A percentile compares a stretch with the other conserved stretches of the same genome.
Conservation (phyloP, 495 filamentous ascomycete genomes). For the Poronia punctata region DNA sequence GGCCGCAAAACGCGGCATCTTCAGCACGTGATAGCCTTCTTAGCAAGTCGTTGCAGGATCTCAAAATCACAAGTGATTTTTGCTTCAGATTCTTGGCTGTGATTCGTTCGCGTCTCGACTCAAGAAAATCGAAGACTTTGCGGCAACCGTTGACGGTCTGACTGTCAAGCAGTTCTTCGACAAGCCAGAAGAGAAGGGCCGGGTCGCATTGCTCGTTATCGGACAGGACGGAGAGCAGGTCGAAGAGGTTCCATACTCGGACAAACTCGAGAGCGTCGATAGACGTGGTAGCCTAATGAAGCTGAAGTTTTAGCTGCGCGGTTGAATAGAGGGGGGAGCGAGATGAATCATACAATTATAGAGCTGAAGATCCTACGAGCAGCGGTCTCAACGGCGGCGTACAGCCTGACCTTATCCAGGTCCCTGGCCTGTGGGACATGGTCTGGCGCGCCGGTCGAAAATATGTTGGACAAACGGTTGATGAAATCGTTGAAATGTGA, state of each 20-base stretch:
- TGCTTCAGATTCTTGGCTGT: slow-evolving; percentile 78
- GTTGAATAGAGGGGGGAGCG: neutral
- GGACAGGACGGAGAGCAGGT: slow-evolving; percentile 79
- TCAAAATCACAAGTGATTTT: slow-evolving; percentile 79
- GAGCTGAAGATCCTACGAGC: slow-evolving; percentile 70
- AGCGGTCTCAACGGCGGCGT: slow-evolving; percentile 69
- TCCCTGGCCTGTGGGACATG: slow-evolving; percentile 16
- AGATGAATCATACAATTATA: slow-evolving; percentile 52
- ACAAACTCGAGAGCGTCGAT: slow-evolving; percentile 72
- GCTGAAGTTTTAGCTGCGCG: slow-evolving; percentile 1
- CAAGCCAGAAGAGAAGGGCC: slow-evolving; percentile 76
- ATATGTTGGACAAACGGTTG: slow-evolving; percentile 31
- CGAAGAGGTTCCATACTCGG: slow-evolving; percentile 85
- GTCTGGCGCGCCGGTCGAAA: slow-evolving; percentile 14
- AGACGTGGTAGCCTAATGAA: slow-evolving; percentile 54
- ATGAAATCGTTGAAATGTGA: slow-evolving; percentile 47
- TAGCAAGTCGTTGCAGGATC: slow-evolving; percentile 91
- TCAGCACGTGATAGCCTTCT: slow-evolving; percentile 86
- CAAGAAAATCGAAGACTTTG: slow-evolving; percentile 85
- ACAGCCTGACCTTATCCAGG: slow-evolving; percentile 39
- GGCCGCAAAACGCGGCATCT: slow-evolving; percentile 93
- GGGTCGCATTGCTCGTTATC: slow-evolving; percentile 80
- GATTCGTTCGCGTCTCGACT: slow-evolving; percentile 81
- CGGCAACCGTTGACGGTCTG: slow-evolving; percentile 89
- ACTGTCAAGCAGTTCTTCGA: slow-evolving; percentile 92